Evolutionary conservation across 805 yeast species (phyloP).

Genomic region (Teunomyces barrocoloradensis): DNA sequence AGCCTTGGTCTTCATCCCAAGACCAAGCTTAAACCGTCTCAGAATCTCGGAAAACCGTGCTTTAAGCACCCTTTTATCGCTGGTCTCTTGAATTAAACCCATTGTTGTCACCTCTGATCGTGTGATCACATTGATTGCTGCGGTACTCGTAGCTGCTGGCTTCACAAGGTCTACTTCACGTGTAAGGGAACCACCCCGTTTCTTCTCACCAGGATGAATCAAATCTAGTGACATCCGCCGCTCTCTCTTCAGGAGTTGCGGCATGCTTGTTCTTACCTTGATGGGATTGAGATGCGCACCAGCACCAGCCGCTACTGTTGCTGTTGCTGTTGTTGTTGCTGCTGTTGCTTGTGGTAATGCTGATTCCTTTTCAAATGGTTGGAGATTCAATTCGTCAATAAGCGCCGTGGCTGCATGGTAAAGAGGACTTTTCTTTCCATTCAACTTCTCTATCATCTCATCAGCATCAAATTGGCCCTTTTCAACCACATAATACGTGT

Average conservation of each 20-base stretch:
- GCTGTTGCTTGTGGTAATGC: not conserved
- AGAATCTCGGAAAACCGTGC: conserved; percentile 12
- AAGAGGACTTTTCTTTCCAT: not conserved
- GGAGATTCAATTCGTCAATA: not conserved
- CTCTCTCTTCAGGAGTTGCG: conserved; percentile 2
- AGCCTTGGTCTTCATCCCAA: conserved; percentile 4
- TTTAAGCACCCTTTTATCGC: conserved; percentile 3
- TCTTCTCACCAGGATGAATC: conserved; percentile 10
- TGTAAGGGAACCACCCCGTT: conserved; percentile 9
- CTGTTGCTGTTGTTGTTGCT: not conserved
- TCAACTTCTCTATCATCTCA: not conserved
- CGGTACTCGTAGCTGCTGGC: conserved; percentile 30
- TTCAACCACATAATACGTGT: not conserved
- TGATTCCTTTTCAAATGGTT: not conserved
- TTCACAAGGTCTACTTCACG: conserved; percentile 20
- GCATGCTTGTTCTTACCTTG: not conserved
- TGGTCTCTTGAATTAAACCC: not conserved
- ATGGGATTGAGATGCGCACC: not conserved
- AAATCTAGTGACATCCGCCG: conserved; percentile 29
- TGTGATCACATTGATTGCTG: conserved; percentile 34
- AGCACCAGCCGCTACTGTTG: not conserved
- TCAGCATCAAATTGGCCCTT: not conserved
- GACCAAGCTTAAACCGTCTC: conserved; percentile 13
- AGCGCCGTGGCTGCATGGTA: not conserved
- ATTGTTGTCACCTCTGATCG: conserved; percentile 17